phyloP scores from a whole-genome alignment of 2,329 filamentous ascomycete genomes.

The Epichloe festucae region DNA sequence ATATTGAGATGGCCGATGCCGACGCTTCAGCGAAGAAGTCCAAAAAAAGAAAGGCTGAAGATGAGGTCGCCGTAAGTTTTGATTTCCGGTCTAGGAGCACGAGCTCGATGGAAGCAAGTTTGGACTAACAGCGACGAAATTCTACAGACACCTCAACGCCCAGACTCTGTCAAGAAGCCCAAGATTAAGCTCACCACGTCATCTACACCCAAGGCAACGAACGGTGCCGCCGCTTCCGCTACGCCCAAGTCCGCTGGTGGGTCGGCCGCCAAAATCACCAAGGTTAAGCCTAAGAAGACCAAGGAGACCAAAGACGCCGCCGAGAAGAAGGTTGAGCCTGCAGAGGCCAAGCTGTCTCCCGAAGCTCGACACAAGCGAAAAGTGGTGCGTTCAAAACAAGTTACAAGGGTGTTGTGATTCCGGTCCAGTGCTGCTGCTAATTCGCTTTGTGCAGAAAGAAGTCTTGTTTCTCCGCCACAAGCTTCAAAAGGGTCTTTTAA shows the following conservation, averaged over 20 bases:
- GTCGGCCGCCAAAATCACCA: conserved; percentile 36
- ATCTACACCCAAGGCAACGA: conserved; percentile 55
- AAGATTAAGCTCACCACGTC: conserved; percentile 53
- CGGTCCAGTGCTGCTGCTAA: conserved; percentile 19
- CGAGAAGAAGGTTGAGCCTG: conserved; percentile 44
- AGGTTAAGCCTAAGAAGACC: conserved; percentile 44
- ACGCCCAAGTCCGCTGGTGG: conserved; percentile 43
- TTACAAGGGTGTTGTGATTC: background rate
- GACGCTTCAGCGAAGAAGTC: conserved; percentile 49
- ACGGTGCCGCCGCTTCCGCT: conserved; percentile 32
- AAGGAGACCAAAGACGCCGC: conserved; percentile 43
- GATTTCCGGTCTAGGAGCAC: too few species aligned
- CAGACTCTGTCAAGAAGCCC: conserved; percentile 53
- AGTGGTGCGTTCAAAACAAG: conserved; percentile 31
- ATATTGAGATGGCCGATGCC: conserved; percentile 48
- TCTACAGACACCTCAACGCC: conserved; percentile 39
- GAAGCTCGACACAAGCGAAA: conserved; percentile 48
- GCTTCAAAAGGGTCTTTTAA: conserved; percentile 86
- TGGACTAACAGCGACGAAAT: background rate
- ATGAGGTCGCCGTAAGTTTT: conserved; percentile 44
- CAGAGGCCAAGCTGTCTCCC: conserved; percentile 44
- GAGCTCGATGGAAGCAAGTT: background rate
- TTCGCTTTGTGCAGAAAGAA: conserved; percentile 38
- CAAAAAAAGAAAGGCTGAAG: conserved; percentile 78
- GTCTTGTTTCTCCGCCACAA: conserved; percentile 92